Evolutionary conservation across 805 yeast species (phyloP).

Genomic region (Pichia insulana): DNA sequence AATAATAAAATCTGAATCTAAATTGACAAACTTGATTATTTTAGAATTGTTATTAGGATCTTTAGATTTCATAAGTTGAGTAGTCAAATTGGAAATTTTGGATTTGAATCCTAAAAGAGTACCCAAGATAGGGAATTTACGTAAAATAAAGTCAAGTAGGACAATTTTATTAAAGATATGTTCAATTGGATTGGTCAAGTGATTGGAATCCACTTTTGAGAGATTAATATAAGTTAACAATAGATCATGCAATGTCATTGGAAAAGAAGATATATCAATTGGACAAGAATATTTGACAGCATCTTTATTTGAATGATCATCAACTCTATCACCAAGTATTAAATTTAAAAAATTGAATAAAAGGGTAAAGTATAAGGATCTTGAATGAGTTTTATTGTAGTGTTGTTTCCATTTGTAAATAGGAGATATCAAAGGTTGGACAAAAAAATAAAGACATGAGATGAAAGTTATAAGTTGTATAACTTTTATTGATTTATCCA

Average conservation of each 20-base stretch:
- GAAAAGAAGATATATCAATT: constrained; percentile 10
- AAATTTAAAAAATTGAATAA: not conserved
- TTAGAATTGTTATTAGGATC: constrained; percentile 11
- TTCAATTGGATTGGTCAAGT: constrained; percentile 12
- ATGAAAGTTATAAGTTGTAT: constrained; percentile 12
- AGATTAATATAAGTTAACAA: constrained; percentile 11
- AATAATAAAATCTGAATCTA: constrained; percentile 19
- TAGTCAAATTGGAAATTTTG: constrained; percentile 1
- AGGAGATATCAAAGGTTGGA: not conserved
- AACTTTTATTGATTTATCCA: constrained; percentile 2
- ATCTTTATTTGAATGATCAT: not conserved
- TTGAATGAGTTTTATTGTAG: not conserved
- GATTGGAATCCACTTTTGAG: constrained; percentile 3
- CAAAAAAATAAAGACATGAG: constrained; percentile 17
- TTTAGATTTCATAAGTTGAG: not conserved
- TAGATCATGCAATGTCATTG: constrained; percentile 1
- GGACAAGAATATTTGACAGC: constrained; percentile 5
- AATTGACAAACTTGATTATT: constrained; percentile 12
- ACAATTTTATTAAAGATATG: constrained; percentile 20
- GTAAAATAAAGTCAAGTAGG: constrained; percentile 13
- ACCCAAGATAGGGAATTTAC: constrained; percentile 10
- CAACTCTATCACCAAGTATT: not conserved
- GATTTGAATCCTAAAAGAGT: constrained; percentile 3
- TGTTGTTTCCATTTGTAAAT: not conserved
- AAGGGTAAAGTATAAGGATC: not conserved